These are phyloP conservation scores for Fusarium penzigii DNA, from an alignment of 2,329 filamentous ascomycete species.

Conservation along the genomic window DNA sequence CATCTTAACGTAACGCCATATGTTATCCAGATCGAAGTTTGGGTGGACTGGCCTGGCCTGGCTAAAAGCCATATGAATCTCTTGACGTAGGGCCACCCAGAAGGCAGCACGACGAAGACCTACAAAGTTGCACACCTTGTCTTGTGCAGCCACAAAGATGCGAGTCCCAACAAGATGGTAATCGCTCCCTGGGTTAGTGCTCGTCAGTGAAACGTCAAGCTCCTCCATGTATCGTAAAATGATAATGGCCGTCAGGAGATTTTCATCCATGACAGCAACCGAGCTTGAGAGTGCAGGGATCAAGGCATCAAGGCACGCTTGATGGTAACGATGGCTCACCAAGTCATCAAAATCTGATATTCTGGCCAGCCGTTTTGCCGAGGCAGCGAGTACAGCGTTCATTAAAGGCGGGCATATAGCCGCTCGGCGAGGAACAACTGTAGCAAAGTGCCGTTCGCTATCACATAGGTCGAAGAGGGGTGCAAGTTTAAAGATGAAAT, in stretches of 20 bases:
- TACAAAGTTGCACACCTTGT: constrained; percentile 29
- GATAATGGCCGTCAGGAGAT: constrained; percentile 31
- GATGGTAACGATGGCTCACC: constrained; percentile 30
- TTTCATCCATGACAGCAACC: constrained; percentile 30
- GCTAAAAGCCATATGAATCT: constrained; percentile 34
- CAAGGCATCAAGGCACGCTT: constrained; percentile 28
- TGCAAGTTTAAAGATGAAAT: constrained; percentile 28
- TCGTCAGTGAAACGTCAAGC: constrained; percentile 24
- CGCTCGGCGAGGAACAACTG: constrained; percentile 29
- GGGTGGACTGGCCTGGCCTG: constrained; percentile 31
- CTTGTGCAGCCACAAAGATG: constrained; percentile 31
- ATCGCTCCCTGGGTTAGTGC: constrained; percentile 15
- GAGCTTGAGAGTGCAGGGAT: constrained; percentile 31
- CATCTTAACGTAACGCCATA: constrained; percentile 20
- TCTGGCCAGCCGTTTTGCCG: constrained; percentile 28
- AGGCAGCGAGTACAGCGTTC: constrained; percentile 31
- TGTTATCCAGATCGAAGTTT: constrained; percentile 27
- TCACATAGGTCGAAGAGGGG: constrained; percentile 33
- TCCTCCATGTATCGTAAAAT: constrained; percentile 34
- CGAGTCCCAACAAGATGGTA: constrained; percentile 32
- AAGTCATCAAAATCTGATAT: constrained; percentile 23
- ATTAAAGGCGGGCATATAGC: constrained; percentile 29
- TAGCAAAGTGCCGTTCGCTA: constrained; percentile 30
- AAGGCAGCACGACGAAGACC: constrained; percentile 31
- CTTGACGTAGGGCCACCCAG: constrained; percentile 31